These are phyloP conservation scores for Ophiostoma triangulosporum DNA, from an alignment of 2,329 filamentous ascomycete species.

Conservation along the genomic window DNA sequence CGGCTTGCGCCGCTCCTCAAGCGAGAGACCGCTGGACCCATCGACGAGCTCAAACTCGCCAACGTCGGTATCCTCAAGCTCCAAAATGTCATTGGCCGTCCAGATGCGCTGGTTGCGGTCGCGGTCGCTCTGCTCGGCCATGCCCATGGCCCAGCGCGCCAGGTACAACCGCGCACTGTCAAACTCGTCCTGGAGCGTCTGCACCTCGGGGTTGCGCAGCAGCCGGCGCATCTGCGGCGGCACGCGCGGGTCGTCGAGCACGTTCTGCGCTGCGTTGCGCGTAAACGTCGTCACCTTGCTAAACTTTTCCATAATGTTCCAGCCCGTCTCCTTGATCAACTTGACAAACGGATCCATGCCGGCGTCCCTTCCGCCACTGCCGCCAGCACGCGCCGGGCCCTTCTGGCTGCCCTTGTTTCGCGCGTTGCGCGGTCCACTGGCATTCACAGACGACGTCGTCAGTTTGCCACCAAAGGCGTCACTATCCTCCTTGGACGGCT, in stretches of 20 bases:
- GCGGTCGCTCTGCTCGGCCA: slow-evolving; percentile 88
- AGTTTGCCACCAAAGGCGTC: slow-evolving; percentile 60
- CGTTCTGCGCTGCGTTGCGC: slow-evolving; percentile 75
- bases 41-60: slow-evolving; percentile 94
- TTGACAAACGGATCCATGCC: slow-evolving; percentile 89
- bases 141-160: slow-evolving; percentile 96
- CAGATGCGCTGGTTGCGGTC: slow-evolving; percentile 79
- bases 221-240: slow-evolving; percentile 78
- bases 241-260: slow-evolving; percentile 80
- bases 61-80: slow-evolving; percentile 87
- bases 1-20: slow-evolving; percentile 63
- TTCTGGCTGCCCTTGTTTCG: slow-evolving; percentile 14
- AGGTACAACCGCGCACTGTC: slow-evolving; percentile 91
- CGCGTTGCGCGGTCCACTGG: slow-evolving; percentile 27
- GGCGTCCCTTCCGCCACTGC: slow-evolving; percentile 44
- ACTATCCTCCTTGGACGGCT: slow-evolving; percentile 68
- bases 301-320: slow-evolving; percentile 93
- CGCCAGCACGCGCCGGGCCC: background rate
- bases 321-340: slow-evolving; percentile 84
- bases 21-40: slow-evolving; percentile 51
- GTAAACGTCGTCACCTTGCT: slow-evolving; percentile 97
- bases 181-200: slow-evolving; percentile 91
- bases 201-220: slow-evolving; percentile 83
- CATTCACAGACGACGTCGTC: slow-evolving; percentile 31
- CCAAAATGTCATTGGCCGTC: slow-evolving; percentile 83